Percentiles rank a stretch among this genome's conserved stretches.
These are phyloP conservation scores for Zoysia matrella DNA, from an alignment of 202 grass and related monocot genomes.

Conservation along the genomic window DNA sequence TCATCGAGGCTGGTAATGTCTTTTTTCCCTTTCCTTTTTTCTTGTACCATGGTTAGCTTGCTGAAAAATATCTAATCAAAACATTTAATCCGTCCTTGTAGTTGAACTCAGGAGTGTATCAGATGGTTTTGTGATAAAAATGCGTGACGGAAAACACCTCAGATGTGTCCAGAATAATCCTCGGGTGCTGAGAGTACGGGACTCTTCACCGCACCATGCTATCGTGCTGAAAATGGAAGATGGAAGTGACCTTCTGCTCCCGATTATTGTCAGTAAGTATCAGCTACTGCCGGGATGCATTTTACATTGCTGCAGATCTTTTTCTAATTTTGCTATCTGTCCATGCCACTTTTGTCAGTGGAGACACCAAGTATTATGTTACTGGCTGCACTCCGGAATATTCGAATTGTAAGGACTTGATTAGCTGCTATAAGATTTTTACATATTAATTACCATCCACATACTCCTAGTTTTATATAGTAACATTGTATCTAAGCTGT, in stretches of 20 bases:
- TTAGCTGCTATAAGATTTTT: constrained; percentile 23
- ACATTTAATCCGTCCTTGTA: constrained; percentile 45
- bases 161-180: constrained; percentile 84
- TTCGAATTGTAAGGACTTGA: constrained; percentile 68
- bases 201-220: constrained; percentile 80
- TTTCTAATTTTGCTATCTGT: constrained; percentile 20
- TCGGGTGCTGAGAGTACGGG: constrained; percentile 65
- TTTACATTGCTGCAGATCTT: neutral
- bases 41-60: neutral
- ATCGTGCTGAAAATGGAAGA: constrained; percentile 98
- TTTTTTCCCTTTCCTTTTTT: neutral
- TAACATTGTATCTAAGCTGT: constrained; percentile 25
- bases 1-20: constrained; percentile 83
- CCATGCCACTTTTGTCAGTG: constrained; percentile 55
- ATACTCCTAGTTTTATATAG: constrained; percentile 14
- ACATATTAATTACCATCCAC: constrained; percentile 27
- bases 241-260: constrained; percentile 89
- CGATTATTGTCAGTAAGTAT: constrained; percentile 92
- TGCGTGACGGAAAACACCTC: constrained; percentile 82
- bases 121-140: constrained; percentile 87
- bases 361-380: constrained; percentile 94
- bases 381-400: constrained; percentile 83
- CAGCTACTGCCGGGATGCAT: neutral
- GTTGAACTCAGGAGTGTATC: constrained; percentile 85
- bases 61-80: neutral